phyloP scores from a whole-genome alignment of 2,329 filamentous ascomycete species.

The Ascochyta clinopodiicola region DNA sequence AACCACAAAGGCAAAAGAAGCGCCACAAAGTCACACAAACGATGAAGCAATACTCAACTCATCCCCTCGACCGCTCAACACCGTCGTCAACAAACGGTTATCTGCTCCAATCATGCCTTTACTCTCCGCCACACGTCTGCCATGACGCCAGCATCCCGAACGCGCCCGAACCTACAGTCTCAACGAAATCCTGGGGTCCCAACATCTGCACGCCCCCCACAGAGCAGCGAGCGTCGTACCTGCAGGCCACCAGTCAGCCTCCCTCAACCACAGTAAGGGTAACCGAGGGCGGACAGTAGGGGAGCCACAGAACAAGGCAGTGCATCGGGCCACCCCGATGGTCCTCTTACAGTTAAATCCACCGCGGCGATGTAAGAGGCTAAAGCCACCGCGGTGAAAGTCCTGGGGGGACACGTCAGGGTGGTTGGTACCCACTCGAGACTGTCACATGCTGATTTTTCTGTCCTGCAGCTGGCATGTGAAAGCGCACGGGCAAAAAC shows the following conservation, averaged over 20 bases:
- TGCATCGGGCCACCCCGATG: slow-evolving; percentile 3
- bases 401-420: not conserved
- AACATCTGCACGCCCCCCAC: slow-evolving; percentile 13
- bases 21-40: not conserved
- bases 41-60: not conserved
- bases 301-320: not conserved
- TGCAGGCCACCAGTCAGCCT: slow-evolving; percentile 13
- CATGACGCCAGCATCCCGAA: slow-evolving; percentile 1
- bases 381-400: slow-evolving; percentile 19
- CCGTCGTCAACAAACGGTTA: not conserved
- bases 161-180: slow-evolving; percentile 3
- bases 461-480: slow-evolving; percentile 4
- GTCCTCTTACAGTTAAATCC: slow-evolving; percentile 17
- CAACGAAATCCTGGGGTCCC: slow-evolving; percentile 8
- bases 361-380: slow-evolving; percentile 12
- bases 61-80: no score
- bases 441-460: slow-evolving; percentile 15
- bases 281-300: not conserved
- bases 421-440: slow-evolving; percentile 6
- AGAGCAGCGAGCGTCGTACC: slow-evolving; percentile 9
- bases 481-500: slow-evolving; percentile 16
- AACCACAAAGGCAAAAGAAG: not conserved
- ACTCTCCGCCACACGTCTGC: not conserved
- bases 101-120: slow-evolving; percentile 6
- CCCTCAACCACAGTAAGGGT: slow-evolving; percentile 4